A percentile compares a stretch with the other conserved stretches of the same genome.
These are phyloP conservation scores for Entomortierella lignicola DNA, from an alignment of 192 early-diverging fungal genomes.

Conservation along the genomic window DNA sequence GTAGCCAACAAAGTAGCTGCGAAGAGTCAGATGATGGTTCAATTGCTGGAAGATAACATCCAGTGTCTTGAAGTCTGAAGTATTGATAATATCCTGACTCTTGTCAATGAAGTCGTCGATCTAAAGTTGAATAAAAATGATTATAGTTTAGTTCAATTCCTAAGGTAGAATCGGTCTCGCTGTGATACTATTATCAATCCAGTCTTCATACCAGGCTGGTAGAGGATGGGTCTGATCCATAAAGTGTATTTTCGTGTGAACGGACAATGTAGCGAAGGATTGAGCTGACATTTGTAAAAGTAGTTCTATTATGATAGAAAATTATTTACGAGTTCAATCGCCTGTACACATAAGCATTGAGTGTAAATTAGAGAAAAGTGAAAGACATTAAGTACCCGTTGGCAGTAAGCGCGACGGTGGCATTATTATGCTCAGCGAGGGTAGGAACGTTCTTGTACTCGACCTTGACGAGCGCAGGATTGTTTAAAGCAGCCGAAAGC, in stretches of 20 bases:
- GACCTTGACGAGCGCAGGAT: constrained; percentile 52
- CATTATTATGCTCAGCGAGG: constrained; percentile 47
- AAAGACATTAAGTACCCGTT: constrained; percentile 29
- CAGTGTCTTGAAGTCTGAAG: constrained; percentile 77
- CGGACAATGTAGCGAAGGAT: constrained; percentile 48
- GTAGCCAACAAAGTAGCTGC: constrained; percentile 87
- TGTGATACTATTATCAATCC: not conserved
- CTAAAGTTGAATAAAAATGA: constrained; percentile 19
- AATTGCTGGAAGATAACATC: constrained; percentile 74
- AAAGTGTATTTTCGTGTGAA: constrained; percentile 50
- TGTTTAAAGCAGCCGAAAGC: constrained; percentile 63
- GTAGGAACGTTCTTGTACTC: constrained; percentile 63
- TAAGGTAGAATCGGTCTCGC: not conserved
- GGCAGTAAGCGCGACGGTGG: constrained; percentile 28
- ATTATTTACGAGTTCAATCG: not conserved
- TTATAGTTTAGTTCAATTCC: not conserved
- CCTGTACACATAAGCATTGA: not conserved
- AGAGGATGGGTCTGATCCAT: constrained; percentile 40
- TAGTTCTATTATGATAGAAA: constrained; percentile 18
- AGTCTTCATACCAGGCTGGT: constrained; percentile 28
- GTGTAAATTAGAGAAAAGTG: not conserved
- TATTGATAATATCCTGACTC: constrained; percentile 69
- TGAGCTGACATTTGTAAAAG: constrained; percentile 37
- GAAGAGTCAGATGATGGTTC: constrained; percentile 85
- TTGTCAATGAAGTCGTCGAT: constrained; percentile 81